These are phyloP conservation scores for Sporothrix brunneoviolacea DNA, from an alignment of 2,329 filamentous ascomycete genomes.

Conservation along the genomic window DNA sequence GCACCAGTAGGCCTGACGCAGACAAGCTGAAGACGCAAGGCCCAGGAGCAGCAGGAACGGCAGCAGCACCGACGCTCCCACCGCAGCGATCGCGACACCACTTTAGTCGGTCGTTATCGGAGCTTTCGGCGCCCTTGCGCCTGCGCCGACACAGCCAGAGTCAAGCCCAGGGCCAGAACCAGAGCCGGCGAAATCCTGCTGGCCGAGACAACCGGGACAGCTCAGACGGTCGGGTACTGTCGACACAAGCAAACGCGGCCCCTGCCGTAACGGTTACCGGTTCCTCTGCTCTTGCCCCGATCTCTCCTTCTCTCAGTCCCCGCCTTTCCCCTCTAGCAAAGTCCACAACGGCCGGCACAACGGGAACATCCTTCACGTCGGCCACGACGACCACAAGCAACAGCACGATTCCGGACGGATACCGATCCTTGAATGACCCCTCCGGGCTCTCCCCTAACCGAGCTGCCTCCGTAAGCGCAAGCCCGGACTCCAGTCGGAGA, in stretches of 20 bases:
- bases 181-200: not conserved
- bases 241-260: not conserved
- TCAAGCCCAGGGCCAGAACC: constrained; percentile 31
- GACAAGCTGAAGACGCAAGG: not conserved
- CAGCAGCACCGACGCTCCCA: constrained; percentile 23
- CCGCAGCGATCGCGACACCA: constrained; percentile 41
- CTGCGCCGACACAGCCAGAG: constrained; percentile 30
- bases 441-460: not conserved
- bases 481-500: constrained; percentile 14
- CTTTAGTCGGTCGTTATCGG: constrained; percentile 49
- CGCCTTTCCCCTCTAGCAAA: constrained; percentile 3
- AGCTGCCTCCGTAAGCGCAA: not conserved
- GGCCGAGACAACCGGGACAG: not conserved
- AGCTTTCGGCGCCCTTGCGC: constrained; percentile 43
- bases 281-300: not conserved
- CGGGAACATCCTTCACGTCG: constrained; percentile 13
- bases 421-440: not conserved
- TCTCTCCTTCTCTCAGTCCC: constrained; percentile 2
- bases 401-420: not conserved
- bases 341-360: not conserved
- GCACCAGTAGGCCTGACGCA: too few relatives aligned
- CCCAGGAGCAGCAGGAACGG: not conserved
- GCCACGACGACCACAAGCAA: constrained; percentile 21
- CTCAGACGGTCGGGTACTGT: not conserved
- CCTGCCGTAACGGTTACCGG: not conserved